Percentiles rank a stretch among this genome's conserved stretches.
phyloP scores from a whole-genome alignment of 768 basidiomycete genomes.

The Serendipita sp. region DNA sequence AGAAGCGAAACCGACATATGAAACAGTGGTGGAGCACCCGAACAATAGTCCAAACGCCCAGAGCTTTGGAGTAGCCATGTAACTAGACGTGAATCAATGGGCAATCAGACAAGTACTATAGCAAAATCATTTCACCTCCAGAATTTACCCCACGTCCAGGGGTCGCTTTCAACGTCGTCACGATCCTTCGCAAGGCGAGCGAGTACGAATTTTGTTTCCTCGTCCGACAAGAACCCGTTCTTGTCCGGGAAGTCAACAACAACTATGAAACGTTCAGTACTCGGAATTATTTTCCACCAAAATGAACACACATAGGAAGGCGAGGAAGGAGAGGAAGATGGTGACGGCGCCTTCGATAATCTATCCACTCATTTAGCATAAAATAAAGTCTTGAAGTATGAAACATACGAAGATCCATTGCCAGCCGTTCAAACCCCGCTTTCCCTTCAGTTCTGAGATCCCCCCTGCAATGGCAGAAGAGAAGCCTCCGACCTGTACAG shows the following conservation, averaged over 20 bases:
- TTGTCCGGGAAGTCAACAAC: slow-evolving; percentile 22
- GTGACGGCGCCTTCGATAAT: slow-evolving; percentile 15
- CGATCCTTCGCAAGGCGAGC: slow-evolving; percentile 18
- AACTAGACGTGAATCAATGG: neutral
- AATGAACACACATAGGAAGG: slow-evolving; percentile 10
- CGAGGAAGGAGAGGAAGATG: slow-evolving; percentile 12
- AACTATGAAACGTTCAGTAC: slow-evolving; percentile 4
- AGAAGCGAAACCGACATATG: neutral
- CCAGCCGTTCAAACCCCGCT: slow-evolving; percentile 16
- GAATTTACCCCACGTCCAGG: slow-evolving; percentile 14
- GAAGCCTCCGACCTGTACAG: neutral
- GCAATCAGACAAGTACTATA: neutral
- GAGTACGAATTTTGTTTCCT: slow-evolving; percentile 16
- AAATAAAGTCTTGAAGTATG: slow-evolving; percentile 11
- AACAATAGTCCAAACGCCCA: slow-evolving; percentile 17
- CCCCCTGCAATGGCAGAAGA: neutral
- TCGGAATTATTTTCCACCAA: neutral
- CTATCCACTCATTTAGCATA: slow-evolving; percentile 4
- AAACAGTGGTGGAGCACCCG: slow-evolving; percentile 14
- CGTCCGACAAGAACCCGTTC: slow-evolving; percentile 16
- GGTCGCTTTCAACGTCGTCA: slow-evolving; percentile 17
- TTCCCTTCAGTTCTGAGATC: slow-evolving; percentile 8
- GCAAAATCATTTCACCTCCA: slow-evolving; percentile 14
- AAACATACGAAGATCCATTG: slow-evolving; percentile 20
- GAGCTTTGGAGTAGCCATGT: slow-evolving; percentile 14